Evolutionary conservation across 2,329 filamentous ascomycete species (phyloP).

Genomic region (Scytalidium lignicola): DNA sequence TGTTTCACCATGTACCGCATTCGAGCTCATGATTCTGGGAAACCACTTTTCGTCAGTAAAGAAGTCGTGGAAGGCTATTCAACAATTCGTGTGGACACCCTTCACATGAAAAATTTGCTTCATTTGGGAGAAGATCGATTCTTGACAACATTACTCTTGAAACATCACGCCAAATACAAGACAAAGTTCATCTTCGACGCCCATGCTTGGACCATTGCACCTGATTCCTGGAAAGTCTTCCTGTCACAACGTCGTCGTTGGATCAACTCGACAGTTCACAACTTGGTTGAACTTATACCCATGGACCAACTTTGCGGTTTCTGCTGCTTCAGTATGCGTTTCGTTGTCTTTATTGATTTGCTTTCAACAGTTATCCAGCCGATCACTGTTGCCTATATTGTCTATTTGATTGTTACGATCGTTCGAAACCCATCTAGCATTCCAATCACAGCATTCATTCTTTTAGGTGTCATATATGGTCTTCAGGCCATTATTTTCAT

Average conservation of each 20-base stretch:
- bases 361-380: conserved; percentile 89
- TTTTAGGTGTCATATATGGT: conserved; percentile 95
- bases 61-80: conserved; percentile 86
- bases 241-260: conserved; percentile 96
- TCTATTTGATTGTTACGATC: conserved; percentile 79
- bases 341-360: conserved; percentile 91
- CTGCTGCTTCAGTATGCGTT: conserved; percentile 99
- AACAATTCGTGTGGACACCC: conserved; percentile 91
- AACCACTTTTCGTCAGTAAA: conserved; percentile 91
- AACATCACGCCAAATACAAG: conserved; percentile 91
- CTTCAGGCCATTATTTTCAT: conserved; percentile 97
- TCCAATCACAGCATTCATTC: conserved; percentile 80
- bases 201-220: conserved; percentile 94
- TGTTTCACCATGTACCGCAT: conserved; percentile 99
- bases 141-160: conserved; percentile 88
- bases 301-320: conserved; percentile 94
- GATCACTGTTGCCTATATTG: conserved; percentile 83
- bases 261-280: conserved; percentile 99
- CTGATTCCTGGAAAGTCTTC: conserved; percentile 91
- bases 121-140: conserved; percentile 98
- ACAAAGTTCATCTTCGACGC: conserved; percentile 94
- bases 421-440: conserved; percentile 57
- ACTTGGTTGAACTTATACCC: conserved; percentile 90
- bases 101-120: conserved; percentile 98
- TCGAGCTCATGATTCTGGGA: conserved; percentile 87